phyloP scores from a whole-genome alignment of 2,329 filamentous ascomycete genomes.

The Aureobasidium sp. region DNA sequence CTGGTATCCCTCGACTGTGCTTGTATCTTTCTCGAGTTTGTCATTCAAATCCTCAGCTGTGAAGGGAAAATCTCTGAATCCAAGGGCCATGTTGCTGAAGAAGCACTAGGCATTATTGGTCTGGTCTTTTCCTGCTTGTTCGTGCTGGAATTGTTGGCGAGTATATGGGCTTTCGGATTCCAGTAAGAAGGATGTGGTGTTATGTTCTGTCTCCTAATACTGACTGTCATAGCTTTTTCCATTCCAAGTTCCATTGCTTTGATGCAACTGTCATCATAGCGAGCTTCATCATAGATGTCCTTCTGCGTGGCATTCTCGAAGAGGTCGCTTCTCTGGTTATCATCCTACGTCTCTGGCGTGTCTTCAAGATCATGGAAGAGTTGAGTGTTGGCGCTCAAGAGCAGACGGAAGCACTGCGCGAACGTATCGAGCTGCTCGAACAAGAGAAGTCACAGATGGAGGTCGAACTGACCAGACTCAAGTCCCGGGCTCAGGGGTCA shows the following conservation, averaged over 20 bases:
- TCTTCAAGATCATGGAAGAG: constrained; percentile 65
- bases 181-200: constrained; percentile 33
- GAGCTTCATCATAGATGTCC: constrained; percentile 54
- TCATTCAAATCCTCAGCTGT: constrained; percentile 43
- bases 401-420: constrained; percentile 50
- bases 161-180: constrained; percentile 53
- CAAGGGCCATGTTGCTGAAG: constrained; percentile 25
- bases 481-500: neutral
- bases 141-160: constrained; percentile 51
- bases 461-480: neutral
- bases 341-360: constrained; percentile 57
- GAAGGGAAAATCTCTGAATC: constrained; percentile 27
- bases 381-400: constrained; percentile 55
- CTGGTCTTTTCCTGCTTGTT: constrained; percentile 57
- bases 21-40: constrained; percentile 45
- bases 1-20: constrained; percentile 43
- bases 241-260: constrained; percentile 50
- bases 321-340: constrained; percentile 60
- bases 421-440: constrained; percentile 44
- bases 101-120: constrained; percentile 43
- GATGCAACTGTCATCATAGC: constrained; percentile 55
- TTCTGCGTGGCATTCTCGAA: constrained; percentile 52
- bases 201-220: neutral
- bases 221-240: constrained; percentile 23
- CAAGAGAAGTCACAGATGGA: constrained; percentile 31